Conservation (phyloP, 1,139 yeast species). For the Nematodospora anomalae region DNA sequence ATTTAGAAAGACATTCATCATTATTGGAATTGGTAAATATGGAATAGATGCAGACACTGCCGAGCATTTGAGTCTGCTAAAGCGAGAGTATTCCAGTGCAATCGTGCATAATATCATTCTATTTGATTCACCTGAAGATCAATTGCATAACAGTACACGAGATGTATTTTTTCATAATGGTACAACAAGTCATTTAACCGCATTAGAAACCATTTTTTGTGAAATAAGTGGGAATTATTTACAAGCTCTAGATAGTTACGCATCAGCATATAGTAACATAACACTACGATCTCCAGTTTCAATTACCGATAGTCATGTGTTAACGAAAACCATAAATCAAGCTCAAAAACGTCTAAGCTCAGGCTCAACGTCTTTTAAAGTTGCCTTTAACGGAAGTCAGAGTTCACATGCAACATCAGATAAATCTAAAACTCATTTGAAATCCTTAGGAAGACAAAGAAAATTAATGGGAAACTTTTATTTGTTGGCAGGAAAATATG, state of each 20-base stretch:
- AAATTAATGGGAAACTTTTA: constrained; percentile 77
- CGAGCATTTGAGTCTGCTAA: constrained; percentile 16
- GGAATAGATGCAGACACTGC: constrained; percentile 19
- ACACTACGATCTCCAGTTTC: constrained; percentile 75
- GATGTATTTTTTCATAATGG: constrained; percentile 26
- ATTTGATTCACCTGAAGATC: constrained; percentile 51
- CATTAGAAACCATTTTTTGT: constrained; percentile 70
- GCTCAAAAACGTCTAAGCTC: constrained; percentile 46
- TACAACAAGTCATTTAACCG: constrained; percentile 29
- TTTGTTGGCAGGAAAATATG: constrained; percentile 74
- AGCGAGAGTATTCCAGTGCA: constrained; percentile 50
- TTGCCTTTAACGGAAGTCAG: constrained; percentile 24
- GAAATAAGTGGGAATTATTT: constrained; percentile 68
- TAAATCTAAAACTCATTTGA: constrained; percentile 34
- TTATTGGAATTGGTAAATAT: constrained; percentile 63
- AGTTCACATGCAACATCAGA: constrained; percentile 2
- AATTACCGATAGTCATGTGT: constrained; percentile 50
- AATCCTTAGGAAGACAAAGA: constrained; percentile 63
- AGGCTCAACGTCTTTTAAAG: constrained; percentile 40
- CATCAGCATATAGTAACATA: constrained; percentile 67
- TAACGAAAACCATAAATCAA: constrained; percentile 53
- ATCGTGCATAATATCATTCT: constrained; percentile 63
- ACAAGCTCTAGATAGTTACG: constrained; percentile 62
- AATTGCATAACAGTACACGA: constrained; percentile 16
- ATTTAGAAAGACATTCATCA: constrained; percentile 68